Conservation (phyloP, 2,329 filamentous ascomycete species). For the Leptographium flavum region DNA sequence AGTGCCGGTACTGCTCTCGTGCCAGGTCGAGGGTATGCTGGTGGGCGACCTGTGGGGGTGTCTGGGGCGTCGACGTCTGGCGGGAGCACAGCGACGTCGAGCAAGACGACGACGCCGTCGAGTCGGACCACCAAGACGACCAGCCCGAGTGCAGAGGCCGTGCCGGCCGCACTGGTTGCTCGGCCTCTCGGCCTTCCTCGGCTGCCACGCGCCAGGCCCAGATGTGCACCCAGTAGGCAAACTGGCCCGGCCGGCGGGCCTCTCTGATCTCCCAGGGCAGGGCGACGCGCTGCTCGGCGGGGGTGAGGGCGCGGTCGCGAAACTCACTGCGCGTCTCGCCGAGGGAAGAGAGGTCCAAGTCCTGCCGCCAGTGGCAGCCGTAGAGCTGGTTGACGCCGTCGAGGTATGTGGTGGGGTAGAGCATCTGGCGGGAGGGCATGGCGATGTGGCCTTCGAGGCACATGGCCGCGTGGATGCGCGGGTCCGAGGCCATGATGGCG, state of each 20-base stretch:
- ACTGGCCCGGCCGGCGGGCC: not conserved
- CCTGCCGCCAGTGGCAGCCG: not conserved
- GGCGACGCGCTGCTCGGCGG: slow-evolving; percentile 2
- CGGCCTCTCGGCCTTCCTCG: too few species aligned
- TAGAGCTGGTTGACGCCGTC: not conserved
- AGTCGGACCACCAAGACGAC: too few species aligned
- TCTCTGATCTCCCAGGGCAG: slow-evolving; percentile 1
- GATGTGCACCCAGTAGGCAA: not conserved
- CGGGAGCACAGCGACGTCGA: too few species aligned
- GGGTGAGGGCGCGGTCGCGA: slow-evolving; percentile 2
- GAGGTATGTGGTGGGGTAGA: not conserved
- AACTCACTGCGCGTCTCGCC: not conserved
- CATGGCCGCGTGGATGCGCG: not conserved
- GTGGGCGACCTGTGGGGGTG: too few species aligned
- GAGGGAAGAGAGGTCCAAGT: not conserved
- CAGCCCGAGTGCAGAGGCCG: too few species aligned
- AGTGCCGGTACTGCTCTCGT: too few species aligned
- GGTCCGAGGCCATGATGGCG: too few species aligned
- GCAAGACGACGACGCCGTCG: too few species aligned
- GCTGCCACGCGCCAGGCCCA: not conserved
- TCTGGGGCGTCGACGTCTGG: too few species aligned
- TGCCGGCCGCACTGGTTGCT: too few species aligned
- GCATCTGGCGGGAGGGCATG: not conserved
- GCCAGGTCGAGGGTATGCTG: too few species aligned
- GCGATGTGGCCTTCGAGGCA: not conserved